Evolutionary conservation across 345 rosid genomes (phyloP).

Genomic region (Excoecaria agallocha): DNA sequence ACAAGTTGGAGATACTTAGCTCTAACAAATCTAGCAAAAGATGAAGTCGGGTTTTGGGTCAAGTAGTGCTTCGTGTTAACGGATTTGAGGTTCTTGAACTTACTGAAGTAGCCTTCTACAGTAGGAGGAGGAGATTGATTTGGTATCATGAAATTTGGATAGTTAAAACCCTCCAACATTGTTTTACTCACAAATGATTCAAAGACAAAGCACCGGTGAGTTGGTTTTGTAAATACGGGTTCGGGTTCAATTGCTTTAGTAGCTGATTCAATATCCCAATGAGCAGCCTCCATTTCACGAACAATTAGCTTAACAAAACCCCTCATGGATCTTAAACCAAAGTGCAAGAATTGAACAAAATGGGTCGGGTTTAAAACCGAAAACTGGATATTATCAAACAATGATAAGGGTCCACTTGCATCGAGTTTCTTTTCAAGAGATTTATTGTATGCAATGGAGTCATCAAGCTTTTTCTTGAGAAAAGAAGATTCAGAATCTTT

Average conservation of each 20-base stretch:
- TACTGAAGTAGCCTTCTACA: constrained; percentile 34
- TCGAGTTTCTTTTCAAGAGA: constrained; percentile 61
- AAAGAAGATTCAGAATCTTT: constrained; percentile 43
- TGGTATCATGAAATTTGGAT: constrained; percentile 35
- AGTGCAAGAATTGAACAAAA: constrained; percentile 57
- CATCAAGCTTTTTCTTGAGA: constrained; percentile 41
- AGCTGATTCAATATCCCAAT: constrained; percentile 83
- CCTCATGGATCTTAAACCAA: constrained; percentile 50
- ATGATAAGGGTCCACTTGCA: constrained; percentile 56
- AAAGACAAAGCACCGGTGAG: constrained; percentile 57
- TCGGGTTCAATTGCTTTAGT: constrained; percentile 55
- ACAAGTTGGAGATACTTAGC: constrained; percentile 67
- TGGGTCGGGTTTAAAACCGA: constrained; percentile 41
- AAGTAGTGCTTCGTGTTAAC: constrained; percentile 43
- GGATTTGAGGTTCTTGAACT: constrained; percentile 52
- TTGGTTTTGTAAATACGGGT: constrained; percentile 36
- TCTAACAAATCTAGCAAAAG: constrained; percentile 51
- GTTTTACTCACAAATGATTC: constrained; percentile 71
- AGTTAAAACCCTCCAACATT: constrained; percentile 64
- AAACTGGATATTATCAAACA: constrained; percentile 48
- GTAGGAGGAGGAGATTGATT: constrained; percentile 8
- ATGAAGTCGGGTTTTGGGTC: constrained; percentile 49
- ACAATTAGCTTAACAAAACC: constrained; percentile 64
- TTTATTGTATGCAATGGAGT: constrained; percentile 37
- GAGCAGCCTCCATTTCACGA: constrained; percentile 74